phyloP scores from a whole-genome alignment of 225 moss, liverwort and hornwort species.

The Marchantia paleacea region DNA sequence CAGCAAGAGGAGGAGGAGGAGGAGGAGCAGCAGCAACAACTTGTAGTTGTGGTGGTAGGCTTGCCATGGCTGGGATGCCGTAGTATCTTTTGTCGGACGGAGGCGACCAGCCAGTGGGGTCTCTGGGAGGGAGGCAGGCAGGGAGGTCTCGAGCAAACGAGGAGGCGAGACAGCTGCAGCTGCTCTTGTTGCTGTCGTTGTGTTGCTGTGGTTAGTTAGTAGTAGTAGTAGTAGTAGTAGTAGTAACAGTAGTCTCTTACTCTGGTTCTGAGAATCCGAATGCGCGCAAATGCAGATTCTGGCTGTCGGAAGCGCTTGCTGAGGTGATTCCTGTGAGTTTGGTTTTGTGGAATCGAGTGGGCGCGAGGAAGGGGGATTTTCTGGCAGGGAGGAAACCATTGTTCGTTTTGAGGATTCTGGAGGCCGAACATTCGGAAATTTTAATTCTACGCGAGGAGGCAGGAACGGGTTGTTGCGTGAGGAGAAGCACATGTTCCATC shows the following conservation, averaged over 20 bases:
- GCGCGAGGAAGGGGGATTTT: not conserved
- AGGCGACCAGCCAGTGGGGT: not conserved
- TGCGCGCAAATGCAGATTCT: not conserved
- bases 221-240: too few species aligned
- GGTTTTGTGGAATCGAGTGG: not conserved
- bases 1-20: not conserved
- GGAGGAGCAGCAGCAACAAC: not conserved
- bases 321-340: not conserved
- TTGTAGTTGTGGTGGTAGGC: not conserved
- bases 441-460: not conserved
- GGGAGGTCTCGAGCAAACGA: not conserved
- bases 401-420: not conserved
- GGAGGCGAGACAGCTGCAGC: not conserved
- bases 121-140: too few species aligned
- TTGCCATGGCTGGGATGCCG: not conserved
- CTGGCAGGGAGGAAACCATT: not conserved
- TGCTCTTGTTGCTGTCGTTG: not conserved
- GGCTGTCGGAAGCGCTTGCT: not conserved
- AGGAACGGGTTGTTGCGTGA: not conserved
- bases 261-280: not conserved
- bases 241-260: too few species aligned
- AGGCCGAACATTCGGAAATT: not conserved
- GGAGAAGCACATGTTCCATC: not conserved
- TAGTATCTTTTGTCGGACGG: slow-evolving; percentile 5
- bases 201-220: too few species aligned